Base-by-base conservation (phyloP, 352 stramenopile genomes). In the Phytophthora vignae region DNA sequence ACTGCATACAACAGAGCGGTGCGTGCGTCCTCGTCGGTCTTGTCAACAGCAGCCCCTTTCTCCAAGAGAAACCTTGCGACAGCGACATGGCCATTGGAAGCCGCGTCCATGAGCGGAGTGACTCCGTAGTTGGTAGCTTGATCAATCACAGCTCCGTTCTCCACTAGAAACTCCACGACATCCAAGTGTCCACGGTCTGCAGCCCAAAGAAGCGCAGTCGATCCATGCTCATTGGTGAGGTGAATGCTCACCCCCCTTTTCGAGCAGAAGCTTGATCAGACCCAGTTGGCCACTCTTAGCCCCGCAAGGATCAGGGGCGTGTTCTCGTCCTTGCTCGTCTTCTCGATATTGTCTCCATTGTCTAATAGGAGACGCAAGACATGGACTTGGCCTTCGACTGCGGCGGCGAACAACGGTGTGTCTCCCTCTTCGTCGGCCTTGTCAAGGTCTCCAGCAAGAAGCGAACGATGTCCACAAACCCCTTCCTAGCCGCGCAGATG, bases 211-310 rank as follows among this genome's bases (percentile, higher is more conserved):
- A 46, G 11, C 9, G 38, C 38, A 46, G 38, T 52, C 44, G 44
- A 52, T 27, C 44, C 15, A 25, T 22, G 7, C 19, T 46, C 38
- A 17, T 46, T 46, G 11, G 38, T n/a, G 38, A 1, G 49, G 49
- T 55, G 15, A 12, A 55, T n/a, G 9, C 1, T 8, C 14, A 22
- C 49, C 17, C 54, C n/a, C 54, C 15, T 29, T 33, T 12, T 49
- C 54, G 17, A 60, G 29, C 31, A 54, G 22, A 40, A 55, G 17
- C 56, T 42, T 15, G 21, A 63, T 40, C 11, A 63, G 12, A 9
- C 19, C 56, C 21, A 25, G 6, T 9, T 25, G 21, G 25, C 44
- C 27, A 0, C n/a, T 10, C 11, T 27, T 19, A 33, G 56, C 38
- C n/a, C n/a, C 17, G 56, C 56, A 17, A 21, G 17, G 22, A 54